Base-by-base conservation (phyloP, 2,329 filamentous ascomycete species). In the Fusarium redolens region DNA sequence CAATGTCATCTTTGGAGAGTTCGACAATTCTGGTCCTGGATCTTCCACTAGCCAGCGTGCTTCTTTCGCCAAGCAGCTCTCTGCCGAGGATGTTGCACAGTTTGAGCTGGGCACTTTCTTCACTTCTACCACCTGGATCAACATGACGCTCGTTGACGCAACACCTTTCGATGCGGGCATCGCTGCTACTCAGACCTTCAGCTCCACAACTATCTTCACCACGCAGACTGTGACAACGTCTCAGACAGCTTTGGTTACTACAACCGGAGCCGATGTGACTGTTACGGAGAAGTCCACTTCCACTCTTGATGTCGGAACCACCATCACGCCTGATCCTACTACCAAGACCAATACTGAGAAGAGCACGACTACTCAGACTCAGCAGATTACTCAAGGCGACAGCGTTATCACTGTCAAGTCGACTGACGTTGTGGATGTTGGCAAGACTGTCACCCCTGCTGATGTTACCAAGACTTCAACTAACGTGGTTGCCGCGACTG, bases 371-470 rank as follows among this genome's bases (percentile, higher is more conserved):
- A 76, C 74, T 2, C 43, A 68, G 57, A 71, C 66, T 5, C 56
- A 59, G 13, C 52, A 63, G 17, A 25, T 73, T 4, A 74, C 72
- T 2, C 68, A 72, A 33, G 52, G 63, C 0, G 65, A 76, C 3
- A 69, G 75, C 17, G 73, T 78, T 3, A 61, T 79, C 10, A 82
- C 80, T 4, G 68, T 77, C 44, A 78, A 69, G 12, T 61, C 75
- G 3, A 76, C 79, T 2, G 75, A 75, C 12, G 74, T 77, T 6
- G 70, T 80, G 28, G 77, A 81, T 51, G 77, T 80, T 31, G 80
- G 79, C 10, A 75, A 71, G 3, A 83, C 81, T 4, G 59, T 81
- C 50, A 82, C 81, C 3, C 80, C 80, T 1, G 69, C 64, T 30
- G 68, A 75, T 2, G 72, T 78, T 40, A 77, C 75, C 15, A 59